Evolutionary conservation across 371 early-diverging fungal species (phyloP).

Genomic region (Vairimorpha necatrix): DNA sequence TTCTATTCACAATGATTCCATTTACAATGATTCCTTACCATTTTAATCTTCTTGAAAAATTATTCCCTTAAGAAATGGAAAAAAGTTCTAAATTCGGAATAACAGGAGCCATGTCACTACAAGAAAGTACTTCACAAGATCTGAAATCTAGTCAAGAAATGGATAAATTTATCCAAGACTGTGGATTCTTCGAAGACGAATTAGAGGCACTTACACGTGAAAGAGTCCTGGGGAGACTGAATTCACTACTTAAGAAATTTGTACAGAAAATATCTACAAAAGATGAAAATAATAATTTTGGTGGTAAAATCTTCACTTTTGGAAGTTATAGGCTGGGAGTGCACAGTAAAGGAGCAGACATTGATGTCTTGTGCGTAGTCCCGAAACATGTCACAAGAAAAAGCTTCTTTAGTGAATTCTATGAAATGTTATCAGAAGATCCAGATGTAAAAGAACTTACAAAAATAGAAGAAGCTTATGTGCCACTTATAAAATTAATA

Average conservation of each 20-base stretch:
- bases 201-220: constrained; percentile 69
- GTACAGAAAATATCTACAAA: constrained; percentile 42
- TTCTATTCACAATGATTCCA: no score
- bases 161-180: constrained; percentile 50
- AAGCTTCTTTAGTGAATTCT: constrained; percentile 86
- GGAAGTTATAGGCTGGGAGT: constrained; percentile 97
- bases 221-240: constrained; percentile 61
- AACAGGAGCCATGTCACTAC: constrained; percentile 50
- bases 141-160: constrained; percentile 25
- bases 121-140: constrained; percentile 47
- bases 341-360: constrained; percentile 90
- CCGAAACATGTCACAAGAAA: constrained; percentile 84
- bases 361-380: constrained; percentile 93
- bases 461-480: constrained; percentile 78
- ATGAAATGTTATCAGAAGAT: constrained; percentile 72
- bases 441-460: constrained; percentile 80
- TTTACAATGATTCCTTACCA: no score
- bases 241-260: constrained; percentile 62
- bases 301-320: constrained; percentile 95
- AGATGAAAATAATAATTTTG: constrained; percentile 73
- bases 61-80: constrained; percentile 17
- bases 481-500: constrained; percentile 89
- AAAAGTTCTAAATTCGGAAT: constrained; percentile 45
- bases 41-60: no score
- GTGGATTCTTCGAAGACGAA: constrained; percentile 63